A percentile compares a stretch with the other conserved stretches of the same genome.
Conservation (phyloP, 192 early-diverging fungal genomes). For the Entomortierella lignicola region DNA sequence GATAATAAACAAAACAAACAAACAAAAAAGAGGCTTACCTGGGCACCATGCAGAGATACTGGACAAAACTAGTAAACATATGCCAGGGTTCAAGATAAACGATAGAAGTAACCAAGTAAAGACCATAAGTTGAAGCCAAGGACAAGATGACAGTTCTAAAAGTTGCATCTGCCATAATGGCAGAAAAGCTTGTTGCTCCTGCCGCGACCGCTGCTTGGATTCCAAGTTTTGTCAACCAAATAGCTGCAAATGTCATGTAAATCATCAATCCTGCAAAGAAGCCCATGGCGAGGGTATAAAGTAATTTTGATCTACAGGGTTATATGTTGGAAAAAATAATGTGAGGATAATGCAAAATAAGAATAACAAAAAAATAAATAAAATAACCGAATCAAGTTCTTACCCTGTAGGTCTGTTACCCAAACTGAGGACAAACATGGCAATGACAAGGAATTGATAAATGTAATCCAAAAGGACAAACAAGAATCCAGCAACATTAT, state of each 20-base stretch:
- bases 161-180: slow-evolving; percentile 59
- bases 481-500: slow-evolving; percentile 66
- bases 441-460: slow-evolving; percentile 83
- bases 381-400: no score
- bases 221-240: slow-evolving; percentile 69
- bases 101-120: slow-evolving; percentile 83
- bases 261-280: slow-evolving; percentile 87
- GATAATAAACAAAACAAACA: no score
- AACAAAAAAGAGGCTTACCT: slow-evolving; percentile 7
- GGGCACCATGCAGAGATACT: slow-evolving; percentile 61
- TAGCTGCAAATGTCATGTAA: slow-evolving; percentile 80
- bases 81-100: slow-evolving; percentile 91
- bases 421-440: slow-evolving; percentile 85
- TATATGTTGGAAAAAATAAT: neutral
- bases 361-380: neutral
- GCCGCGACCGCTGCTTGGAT: slow-evolving; percentile 54
- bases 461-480: slow-evolving; percentile 76
- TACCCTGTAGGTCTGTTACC: slow-evolving; percentile 92
- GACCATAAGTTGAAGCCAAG: slow-evolving; percentile 81
- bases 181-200: slow-evolving; percentile 52
- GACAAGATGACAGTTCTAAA: slow-evolving; percentile 86
- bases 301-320: slow-evolving; percentile 62
- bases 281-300: slow-evolving; percentile 77
- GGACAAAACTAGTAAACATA: slow-evolving; percentile 71
- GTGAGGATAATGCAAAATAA: neutral